Conservation (phyloP, 768 basidiomycete genomes). For the Holtermanniella nyarrowii region DNA sequence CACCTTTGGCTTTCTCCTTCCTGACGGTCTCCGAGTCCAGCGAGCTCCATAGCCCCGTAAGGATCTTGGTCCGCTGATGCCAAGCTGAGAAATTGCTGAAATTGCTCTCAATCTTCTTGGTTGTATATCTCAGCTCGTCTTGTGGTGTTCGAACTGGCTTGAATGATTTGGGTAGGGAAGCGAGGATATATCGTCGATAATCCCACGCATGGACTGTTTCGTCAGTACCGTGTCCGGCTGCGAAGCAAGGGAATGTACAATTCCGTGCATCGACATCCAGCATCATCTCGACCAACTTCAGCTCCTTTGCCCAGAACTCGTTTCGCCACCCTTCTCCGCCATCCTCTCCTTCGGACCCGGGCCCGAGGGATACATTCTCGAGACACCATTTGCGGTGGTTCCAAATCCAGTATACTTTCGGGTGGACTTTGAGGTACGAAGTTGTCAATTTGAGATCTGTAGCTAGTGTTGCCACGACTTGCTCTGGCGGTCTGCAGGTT, state of each 20-base stretch:
- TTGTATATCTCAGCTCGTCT: conserved; percentile 76
- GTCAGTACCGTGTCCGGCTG: background rate
- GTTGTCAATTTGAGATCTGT: conserved; percentile 74
- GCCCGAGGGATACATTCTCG: conserved; percentile 68
- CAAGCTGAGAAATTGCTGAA: conserved; percentile 98
- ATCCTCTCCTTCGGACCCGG: conserved; percentile 40
- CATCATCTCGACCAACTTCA: conserved; percentile 83
- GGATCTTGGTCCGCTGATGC: conserved; percentile 88
- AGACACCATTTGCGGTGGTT: conserved; percentile 95
- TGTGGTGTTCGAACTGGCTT: conserved; percentile 44
- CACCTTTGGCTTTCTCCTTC: conserved; percentile 62
- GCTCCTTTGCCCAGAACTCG: conserved; percentile 70
- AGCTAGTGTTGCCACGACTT: conserved; percentile 55
- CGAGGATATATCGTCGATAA: conserved; percentile 77
- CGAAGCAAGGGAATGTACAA: conserved; percentile 68
- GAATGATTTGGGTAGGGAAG: conserved; percentile 52
- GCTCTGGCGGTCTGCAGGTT: conserved; percentile 49
- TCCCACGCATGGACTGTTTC: conserved; percentile 81
- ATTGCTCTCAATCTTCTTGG: conserved; percentile 79
- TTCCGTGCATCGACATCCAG: conserved; percentile 83
- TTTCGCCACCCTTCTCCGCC: conserved; percentile 61
- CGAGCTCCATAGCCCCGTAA: conserved; percentile 54
- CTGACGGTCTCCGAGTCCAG: conserved; percentile 47
- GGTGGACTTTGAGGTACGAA: conserved; percentile 65
- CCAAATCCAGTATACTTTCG: conserved; percentile 99